These are phyloP conservation scores for Colletotrichum cereale DNA, from an alignment of 2,329 filamentous ascomycete genomes.

Conservation along the genomic window DNA sequence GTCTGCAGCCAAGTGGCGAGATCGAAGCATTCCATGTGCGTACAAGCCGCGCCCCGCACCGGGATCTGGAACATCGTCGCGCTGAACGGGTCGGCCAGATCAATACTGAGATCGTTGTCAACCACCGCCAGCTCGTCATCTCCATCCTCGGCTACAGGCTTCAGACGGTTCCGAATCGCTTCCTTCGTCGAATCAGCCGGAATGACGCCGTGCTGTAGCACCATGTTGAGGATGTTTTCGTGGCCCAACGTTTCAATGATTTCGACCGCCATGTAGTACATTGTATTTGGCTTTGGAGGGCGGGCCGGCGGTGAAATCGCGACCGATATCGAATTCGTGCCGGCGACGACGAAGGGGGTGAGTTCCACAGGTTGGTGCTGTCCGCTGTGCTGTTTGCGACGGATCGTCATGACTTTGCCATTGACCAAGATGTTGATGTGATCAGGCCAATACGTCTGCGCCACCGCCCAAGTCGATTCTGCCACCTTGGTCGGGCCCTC, in stretches of 20 bases:
- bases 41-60: conserved; percentile 76
- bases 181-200: conserved; percentile 63
- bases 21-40: conserved; percentile 91
- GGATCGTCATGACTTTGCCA: conserved; percentile 64
- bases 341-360: conserved; percentile 68
- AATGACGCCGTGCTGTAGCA: conserved; percentile 53
- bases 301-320: conserved; percentile 51
- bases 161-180: conserved; percentile 66
- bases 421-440: conserved; percentile 80
- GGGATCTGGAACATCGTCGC: conserved; percentile 75
- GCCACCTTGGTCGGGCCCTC: conserved; percentile 44
- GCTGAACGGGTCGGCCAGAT: conserved; percentile 77
- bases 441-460: conserved; percentile 78
- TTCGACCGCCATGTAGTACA: conserved; percentile 79
- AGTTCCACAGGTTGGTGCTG: conserved; percentile 84
- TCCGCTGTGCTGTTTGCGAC: conserved; percentile 78
- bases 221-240: conserved; percentile 55
- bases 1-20: conserved; percentile 83
- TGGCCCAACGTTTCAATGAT: conserved; percentile 69
- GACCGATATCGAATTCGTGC: conserved; percentile 73
- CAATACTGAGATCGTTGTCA: conserved; percentile 69
- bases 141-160: conserved; percentile 46
- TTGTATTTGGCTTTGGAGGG: conserved; percentile 43
- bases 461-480: conserved; percentile 70
- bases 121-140: conserved; percentile 75